These are phyloP conservation scores for Aegilops speltoides DNA, from an alignment of 176 grass and related monocot species.

Conservation along the genomic window DNA sequence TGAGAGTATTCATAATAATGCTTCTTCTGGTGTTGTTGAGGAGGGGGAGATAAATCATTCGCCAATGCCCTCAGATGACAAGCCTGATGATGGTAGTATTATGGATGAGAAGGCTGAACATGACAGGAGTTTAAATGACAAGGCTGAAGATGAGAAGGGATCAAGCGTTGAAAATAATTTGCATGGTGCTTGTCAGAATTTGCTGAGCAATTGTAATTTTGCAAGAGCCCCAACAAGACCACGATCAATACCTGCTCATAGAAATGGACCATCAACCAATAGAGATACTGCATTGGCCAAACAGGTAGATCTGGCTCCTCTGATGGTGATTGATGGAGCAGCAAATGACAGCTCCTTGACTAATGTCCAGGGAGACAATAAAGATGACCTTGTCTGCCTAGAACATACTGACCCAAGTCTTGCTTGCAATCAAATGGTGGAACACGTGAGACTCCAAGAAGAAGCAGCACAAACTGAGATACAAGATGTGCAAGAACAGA, in stretches of 20 bases:
- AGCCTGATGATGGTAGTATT: slow-evolving; percentile 34
- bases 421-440: slow-evolving; percentile 36
- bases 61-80: slow-evolving; percentile 16
- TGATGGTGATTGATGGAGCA: slow-evolving; percentile 34
- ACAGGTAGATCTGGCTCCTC: slow-evolving; percentile 41
- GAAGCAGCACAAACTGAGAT: slow-evolving; percentile 37
- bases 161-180: slow-evolving; percentile 26
- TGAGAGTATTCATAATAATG: slow-evolving; percentile 10
- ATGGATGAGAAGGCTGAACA: slow-evolving; percentile 37
- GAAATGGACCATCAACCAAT: slow-evolving; percentile 26
- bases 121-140: slow-evolving; percentile 33
- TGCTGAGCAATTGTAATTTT: slow-evolving; percentile 61
- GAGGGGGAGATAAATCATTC: slow-evolving; percentile 33
- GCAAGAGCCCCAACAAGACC: slow-evolving; percentile 62
- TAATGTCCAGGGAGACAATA: slow-evolving; percentile 29
- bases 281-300: slow-evolving; percentile 25
- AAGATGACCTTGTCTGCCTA: slow-evolving; percentile 31
- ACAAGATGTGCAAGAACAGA: slow-evolving; percentile 26
- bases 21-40: slow-evolving; percentile 27
- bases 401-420: slow-evolving; percentile 25
- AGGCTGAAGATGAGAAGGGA: slow-evolving; percentile 28
- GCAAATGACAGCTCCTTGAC: slow-evolving; percentile 28
- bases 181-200: slow-evolving; percentile 24
- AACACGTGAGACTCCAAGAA: slow-evolving; percentile 33
- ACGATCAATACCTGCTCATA: slow-evolving; percentile 54